These are phyloP conservation scores for Aspergillus leporis DNA, from an alignment of 495 filamentous ascomycete species.

Conservation along the genomic window DNA sequence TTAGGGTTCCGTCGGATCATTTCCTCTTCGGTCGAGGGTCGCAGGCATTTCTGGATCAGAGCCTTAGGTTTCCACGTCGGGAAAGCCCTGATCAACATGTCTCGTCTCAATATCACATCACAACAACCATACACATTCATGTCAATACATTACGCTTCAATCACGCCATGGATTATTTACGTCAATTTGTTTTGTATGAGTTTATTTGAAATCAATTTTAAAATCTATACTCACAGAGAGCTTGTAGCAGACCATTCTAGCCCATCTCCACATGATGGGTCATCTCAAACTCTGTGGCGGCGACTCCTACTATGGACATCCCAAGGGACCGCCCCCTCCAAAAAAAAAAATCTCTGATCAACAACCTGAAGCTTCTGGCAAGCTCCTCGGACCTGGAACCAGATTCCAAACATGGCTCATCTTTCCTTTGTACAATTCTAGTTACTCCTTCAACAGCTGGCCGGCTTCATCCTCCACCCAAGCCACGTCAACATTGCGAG, in stretches of 20 bases:
- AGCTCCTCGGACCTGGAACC: neutral
- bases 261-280: slow-evolving; percentile 2
- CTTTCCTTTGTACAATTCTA: neutral
- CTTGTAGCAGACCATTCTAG: neutral
- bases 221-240: neutral
- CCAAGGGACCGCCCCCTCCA: neutral
- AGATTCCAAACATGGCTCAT: neutral
- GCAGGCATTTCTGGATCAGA: slow-evolving; percentile 3
- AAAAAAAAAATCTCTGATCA: neutral
- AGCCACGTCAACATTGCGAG: slow-evolving; percentile 9
- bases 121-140: neutral
- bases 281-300: neutral
- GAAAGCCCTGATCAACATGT: slow-evolving; percentile 4
- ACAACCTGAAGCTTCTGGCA: neutral
- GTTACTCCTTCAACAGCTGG: neutral
- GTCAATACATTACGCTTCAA: neutral
- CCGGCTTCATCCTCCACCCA: neutral
- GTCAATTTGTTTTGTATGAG: neutral
- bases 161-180: neutral
- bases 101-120: slow-evolving; percentile 4
- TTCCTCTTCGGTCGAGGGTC: neutral
- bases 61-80: slow-evolving; percentile 4
- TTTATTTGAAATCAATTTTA: neutral
- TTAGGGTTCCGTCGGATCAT: slow-evolving; percentile 1
- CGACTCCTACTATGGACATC: neutral